Percentiles rank a stretch among this genome's conserved stretches.
Evolutionary conservation across 257 asterid species (phyloP).

Genomic region (Lycium ferocissimum): DNA sequence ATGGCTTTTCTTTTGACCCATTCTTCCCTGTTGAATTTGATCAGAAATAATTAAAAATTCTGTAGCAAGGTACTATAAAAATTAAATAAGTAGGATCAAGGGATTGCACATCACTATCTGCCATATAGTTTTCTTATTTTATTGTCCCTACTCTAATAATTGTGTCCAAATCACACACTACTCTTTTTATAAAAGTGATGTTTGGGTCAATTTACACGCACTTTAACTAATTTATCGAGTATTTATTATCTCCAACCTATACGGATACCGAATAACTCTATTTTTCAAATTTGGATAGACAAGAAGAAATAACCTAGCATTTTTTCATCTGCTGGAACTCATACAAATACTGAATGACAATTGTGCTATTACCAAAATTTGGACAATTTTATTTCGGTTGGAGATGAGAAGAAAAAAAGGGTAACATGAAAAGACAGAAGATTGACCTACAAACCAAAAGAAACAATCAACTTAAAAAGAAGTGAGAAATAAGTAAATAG

Average conservation of each 20-base stretch:
- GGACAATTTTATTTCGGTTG: neutral
- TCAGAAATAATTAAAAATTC: conserved; percentile 1
- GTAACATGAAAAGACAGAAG: neutral
- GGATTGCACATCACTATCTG: conserved; percentile 14
- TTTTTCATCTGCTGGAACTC: no score
- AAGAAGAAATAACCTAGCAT: neutral
- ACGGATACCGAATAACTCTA: neutral
- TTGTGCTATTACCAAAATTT: neutral
- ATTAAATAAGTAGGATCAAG: neutral
- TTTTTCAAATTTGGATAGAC: neutral
- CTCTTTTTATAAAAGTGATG: neutral
- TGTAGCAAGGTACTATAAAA: neutral
- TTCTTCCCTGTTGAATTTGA: conserved; percentile 4
- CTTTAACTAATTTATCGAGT: fast-evolving
- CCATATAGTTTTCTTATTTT: neutral
- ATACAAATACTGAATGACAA: no score
- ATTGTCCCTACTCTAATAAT: conserved; percentile 20
- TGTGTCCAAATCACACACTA: neutral
- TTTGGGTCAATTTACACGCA: neutral
- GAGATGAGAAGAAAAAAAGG: neutral
- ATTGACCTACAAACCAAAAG: neutral
- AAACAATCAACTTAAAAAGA: neutral
- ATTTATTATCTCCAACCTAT: neutral
- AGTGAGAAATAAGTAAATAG: neutral
- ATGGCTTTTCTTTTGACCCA: conserved; percentile 19